phyloP scores from a whole-genome alignment of 1,284 basidiomycete species.

The Pascua guehoae region DNA sequence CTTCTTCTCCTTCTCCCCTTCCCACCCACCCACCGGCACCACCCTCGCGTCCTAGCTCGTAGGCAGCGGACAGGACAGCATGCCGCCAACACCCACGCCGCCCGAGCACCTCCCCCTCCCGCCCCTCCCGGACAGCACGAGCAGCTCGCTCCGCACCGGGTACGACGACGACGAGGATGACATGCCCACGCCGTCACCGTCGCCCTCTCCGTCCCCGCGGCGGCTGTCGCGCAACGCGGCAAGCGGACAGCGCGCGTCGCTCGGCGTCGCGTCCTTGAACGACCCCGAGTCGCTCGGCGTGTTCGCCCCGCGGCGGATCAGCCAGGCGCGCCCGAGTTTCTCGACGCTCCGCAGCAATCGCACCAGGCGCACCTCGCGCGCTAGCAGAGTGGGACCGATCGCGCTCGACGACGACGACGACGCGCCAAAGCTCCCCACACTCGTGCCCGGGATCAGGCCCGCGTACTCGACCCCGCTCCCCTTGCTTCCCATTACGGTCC shows the following conservation, averaged over 20 bases:
- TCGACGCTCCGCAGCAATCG: constrained; percentile 8
- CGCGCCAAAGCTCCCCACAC: constrained; percentile 38
- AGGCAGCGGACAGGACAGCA: too few species aligned
- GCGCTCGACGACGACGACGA: constrained; percentile 25
- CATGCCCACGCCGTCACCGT: too few species aligned
- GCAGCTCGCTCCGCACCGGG: too few species aligned
- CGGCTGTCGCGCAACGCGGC: too few species aligned
- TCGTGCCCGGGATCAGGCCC: constrained; percentile 48
- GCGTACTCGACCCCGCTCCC: constrained; percentile 70
- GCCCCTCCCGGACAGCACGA: too few species aligned
- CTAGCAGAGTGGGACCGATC: background rate
- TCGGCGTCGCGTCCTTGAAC: too few species aligned
- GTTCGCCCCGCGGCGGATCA: background rate
- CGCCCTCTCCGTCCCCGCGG: too few species aligned
- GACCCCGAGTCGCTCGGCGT: constrained; percentile 1
- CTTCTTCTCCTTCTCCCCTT: background rate
- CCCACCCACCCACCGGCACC: background rate
- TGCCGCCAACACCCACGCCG: too few species aligned
- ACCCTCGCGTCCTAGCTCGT: background rate
- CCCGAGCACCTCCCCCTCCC: too few species aligned
- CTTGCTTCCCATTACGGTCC: constrained; percentile 78
- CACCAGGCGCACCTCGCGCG: constrained; percentile 11
- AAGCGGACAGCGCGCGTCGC: too few species aligned
- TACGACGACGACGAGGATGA: too few species aligned
- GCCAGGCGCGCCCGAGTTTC: constrained; percentile 9